Evolutionary conservation across 2,329 filamentous ascomycete genomes (phyloP).

Genomic region (Xylariomycetidae sp.): DNA sequence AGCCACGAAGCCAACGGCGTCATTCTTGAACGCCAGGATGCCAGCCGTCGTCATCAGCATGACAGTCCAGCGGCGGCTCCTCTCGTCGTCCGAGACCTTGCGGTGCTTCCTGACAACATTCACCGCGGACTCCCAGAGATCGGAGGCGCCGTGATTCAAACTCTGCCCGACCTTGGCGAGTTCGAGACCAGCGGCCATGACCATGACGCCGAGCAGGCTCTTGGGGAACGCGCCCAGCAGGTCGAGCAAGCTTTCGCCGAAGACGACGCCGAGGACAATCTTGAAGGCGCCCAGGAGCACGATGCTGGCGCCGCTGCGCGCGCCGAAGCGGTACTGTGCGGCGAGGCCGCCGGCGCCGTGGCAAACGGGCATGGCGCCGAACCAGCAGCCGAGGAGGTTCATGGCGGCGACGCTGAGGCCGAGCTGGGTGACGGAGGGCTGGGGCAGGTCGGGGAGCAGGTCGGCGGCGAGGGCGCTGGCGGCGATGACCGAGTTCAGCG

Average conservation of each 20-base stretch:
- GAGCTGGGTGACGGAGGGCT: slow-evolving; percentile 68
- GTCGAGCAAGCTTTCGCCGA: slow-evolving; percentile 66
- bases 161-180: slow-evolving; percentile 79
- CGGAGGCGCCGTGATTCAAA: slow-evolving; percentile 64
- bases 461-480: slow-evolving; percentile 74
- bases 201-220: slow-evolving; percentile 76
- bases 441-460: slow-evolving; percentile 61
- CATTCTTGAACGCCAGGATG: slow-evolving; percentile 81
- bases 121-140: slow-evolving; percentile 37
- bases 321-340: slow-evolving; percentile 86
- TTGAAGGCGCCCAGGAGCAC: slow-evolving; percentile 74
- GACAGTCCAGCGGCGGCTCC: slow-evolving; percentile 72
- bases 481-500: slow-evolving; percentile 87
- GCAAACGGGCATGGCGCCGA: slow-evolving; percentile 86
- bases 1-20: slow-evolving; percentile 77
- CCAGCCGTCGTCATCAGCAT: slow-evolving; percentile 85
- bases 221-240: slow-evolving; percentile 69
- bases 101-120: slow-evolving; percentile 39
- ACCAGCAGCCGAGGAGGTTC: slow-evolving; percentile 84
- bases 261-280: slow-evolving; percentile 66
- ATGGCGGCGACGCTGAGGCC: slow-evolving; percentile 77
- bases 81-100: slow-evolving; percentile 59
- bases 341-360: slow-evolving; percentile 89
- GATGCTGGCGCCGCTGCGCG: slow-evolving; percentile 77
- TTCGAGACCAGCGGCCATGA: slow-evolving; percentile 83